Evolutionary conservation across 148 eudicot genomes (phyloP).

Genomic region (Persicaria tinctoria): DNA sequence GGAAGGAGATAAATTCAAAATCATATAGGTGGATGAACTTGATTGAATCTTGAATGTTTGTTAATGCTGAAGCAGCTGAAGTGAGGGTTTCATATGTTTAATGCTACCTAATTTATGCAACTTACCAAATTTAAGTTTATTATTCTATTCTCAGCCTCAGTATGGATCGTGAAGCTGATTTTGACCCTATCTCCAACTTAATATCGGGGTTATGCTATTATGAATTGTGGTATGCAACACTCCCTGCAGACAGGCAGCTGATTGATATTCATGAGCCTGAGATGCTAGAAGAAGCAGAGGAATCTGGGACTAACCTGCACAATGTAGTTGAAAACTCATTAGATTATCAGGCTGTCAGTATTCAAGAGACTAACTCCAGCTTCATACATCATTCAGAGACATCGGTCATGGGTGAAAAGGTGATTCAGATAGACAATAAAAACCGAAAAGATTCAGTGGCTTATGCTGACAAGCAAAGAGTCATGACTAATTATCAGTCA

Average conservation of each 20-base stretch:
- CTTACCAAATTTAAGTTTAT: not conserved
- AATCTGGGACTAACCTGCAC: constrained; percentile 17
- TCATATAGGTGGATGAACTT: not conserved
- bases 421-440: not conserved
- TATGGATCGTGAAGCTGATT: constrained; percentile 39
- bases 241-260: constrained; percentile 39
- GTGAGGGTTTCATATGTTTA: not conserved
- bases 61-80: not conserved
- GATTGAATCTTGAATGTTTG: not conserved
- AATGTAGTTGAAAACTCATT: constrained; percentile 24
- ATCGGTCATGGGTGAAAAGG: constrained; percentile 58
- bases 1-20: not conserved
- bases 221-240: constrained; percentile 52
- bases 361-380: constrained; percentile 26
- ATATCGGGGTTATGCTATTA: constrained; percentile 59
- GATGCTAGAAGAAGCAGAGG: constrained; percentile 32
- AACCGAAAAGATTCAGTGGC: not conserved
- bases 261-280: constrained; percentile 25
- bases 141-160: constrained; percentile 32
- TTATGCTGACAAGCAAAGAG: not conserved
- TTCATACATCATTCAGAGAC: constrained; percentile 43
- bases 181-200: constrained; percentile 57
- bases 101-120: not conserved
- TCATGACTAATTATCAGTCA: not conserved
- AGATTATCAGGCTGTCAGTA: constrained; percentile 35